A percentile compares a stretch with the other conserved stretches of the same genome.
phyloP scores from a whole-genome alignment of 345 rosid genomes.

The Lenwebbia sp. region DNA sequence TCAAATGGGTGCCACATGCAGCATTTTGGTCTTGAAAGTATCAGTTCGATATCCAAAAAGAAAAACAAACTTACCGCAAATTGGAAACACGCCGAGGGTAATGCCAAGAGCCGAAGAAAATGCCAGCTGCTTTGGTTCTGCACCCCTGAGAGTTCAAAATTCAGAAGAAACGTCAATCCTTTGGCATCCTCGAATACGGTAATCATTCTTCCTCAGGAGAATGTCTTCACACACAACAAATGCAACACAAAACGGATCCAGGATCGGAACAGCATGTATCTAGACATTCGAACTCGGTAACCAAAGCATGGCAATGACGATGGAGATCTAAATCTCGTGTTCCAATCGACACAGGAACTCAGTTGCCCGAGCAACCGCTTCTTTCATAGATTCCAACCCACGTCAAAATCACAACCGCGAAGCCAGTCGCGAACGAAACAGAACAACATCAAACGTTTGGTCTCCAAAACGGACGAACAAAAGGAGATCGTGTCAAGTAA shows the following conservation, averaged over 20 bases:
- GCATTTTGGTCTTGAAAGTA: not conserved
- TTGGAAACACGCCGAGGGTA: conserved; percentile 81
- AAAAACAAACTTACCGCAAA: conserved; percentile 48
- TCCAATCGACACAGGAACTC: not conserved
- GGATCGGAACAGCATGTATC: not conserved
- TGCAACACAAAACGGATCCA: not conserved
- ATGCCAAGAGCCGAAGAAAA: conserved; percentile 86
- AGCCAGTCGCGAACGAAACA: not conserved
- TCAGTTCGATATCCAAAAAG: not conserved
- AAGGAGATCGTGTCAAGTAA: not conserved
- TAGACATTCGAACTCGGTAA: not conserved
- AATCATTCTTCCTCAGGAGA: not conserved
- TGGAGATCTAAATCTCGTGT: not conserved
- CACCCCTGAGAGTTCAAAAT: conserved; percentile 33
- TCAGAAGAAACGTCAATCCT: not conserved
- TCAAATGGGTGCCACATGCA: not conserved
- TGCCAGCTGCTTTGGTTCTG: conserved; percentile 85
- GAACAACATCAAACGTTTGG: not conserved
- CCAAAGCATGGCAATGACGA: not conserved
- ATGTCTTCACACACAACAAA: not conserved
- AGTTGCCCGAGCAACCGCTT: not conserved
- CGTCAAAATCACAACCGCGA: not conserved
- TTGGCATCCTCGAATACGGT: not conserved
- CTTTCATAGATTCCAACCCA: not conserved
- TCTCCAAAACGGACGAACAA: not conserved